These are phyloP conservation scores for Leccinum huronense DNA, from an alignment of 1,284 basidiomycete genomes.

Conservation along the genomic window DNA sequence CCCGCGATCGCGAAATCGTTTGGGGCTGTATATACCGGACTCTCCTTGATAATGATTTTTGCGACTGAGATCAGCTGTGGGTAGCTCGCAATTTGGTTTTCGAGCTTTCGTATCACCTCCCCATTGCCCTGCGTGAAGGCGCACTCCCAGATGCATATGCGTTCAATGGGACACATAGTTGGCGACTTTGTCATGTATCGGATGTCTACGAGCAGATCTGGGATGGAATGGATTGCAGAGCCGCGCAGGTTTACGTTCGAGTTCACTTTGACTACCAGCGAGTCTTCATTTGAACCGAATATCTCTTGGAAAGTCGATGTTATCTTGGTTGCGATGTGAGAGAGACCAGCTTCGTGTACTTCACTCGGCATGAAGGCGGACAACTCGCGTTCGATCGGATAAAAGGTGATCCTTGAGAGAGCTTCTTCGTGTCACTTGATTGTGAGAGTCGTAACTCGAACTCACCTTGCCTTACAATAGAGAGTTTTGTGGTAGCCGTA, in stretches of 20 bases:
- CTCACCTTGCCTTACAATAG: background rate
- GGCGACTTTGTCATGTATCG: background rate
- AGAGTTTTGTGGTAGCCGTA: background rate
- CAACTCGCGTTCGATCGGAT: background rate
- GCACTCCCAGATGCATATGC: background rate
- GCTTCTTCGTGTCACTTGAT: background rate
- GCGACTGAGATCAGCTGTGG: background rate
- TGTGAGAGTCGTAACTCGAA: background rate
- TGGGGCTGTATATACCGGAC: background rate
- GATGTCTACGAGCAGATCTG: background rate
- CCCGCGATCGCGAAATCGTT: background rate
- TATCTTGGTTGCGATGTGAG: background rate
- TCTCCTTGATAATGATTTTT: background rate
- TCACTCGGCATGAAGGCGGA: background rate
- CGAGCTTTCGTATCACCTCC: background rate
- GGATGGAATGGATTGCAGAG: background rate
- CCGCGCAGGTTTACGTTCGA: background rate
- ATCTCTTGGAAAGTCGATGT: background rate
- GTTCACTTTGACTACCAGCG: background rate
- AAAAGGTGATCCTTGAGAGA: background rate
- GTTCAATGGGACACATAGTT: background rate
- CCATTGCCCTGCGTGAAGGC: background rate
- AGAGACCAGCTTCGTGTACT: background rate
- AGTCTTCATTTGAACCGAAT: background rate
- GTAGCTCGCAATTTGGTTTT: background rate